phyloP scores from a whole-genome alignment of 768 basidiomycete genomes.

The Lactifluus rugatus region DNA sequence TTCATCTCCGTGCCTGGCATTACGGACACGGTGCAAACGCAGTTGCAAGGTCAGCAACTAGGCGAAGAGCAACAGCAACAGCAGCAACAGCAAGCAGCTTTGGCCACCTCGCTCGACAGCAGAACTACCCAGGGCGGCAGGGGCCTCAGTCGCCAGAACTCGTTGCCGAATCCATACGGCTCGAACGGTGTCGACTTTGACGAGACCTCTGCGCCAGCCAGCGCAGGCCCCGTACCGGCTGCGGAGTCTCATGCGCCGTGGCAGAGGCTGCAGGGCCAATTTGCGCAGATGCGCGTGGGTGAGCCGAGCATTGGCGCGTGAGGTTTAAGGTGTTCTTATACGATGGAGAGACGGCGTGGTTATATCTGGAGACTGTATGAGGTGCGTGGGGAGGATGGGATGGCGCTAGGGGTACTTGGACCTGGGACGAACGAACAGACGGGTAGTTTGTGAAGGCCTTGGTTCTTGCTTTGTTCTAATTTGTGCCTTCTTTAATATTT shows the following conservation, averaged over 20 bases:
- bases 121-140: background rate
- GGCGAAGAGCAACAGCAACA: slow-evolving; percentile 2
- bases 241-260: slow-evolving; percentile 1
- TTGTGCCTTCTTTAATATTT: too few species aligned
- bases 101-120: background rate
- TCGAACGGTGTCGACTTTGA: background rate
- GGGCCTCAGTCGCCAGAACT: slow-evolving; percentile 1
- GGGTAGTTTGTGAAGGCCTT: background rate
- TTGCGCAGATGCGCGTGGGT: slow-evolving; percentile 19
- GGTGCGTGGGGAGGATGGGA: too few species aligned
- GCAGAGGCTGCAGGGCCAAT: slow-evolving; percentile 12
- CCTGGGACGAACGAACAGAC: background rate
- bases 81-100: background rate
- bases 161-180: slow-evolving; percentile 15
- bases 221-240: background rate
- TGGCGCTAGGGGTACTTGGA: too few species aligned
- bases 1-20: slow-evolving; percentile 72
- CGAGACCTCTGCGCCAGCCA: background rate
- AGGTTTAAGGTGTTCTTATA: background rate
- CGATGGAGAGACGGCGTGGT: background rate
- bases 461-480: too few species aligned
- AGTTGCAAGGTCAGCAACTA: background rate
- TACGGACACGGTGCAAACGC: slow-evolving; percentile 31
- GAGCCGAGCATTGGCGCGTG: slow-evolving; percentile 16
- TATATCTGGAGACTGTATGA: too few species aligned